A percentile compares a stretch with the other conserved stretches of the same genome.
Evolutionary conservation across 2,329 filamentous ascomycete species (phyloP).

Genomic region (Fusarium succisae): DNA sequence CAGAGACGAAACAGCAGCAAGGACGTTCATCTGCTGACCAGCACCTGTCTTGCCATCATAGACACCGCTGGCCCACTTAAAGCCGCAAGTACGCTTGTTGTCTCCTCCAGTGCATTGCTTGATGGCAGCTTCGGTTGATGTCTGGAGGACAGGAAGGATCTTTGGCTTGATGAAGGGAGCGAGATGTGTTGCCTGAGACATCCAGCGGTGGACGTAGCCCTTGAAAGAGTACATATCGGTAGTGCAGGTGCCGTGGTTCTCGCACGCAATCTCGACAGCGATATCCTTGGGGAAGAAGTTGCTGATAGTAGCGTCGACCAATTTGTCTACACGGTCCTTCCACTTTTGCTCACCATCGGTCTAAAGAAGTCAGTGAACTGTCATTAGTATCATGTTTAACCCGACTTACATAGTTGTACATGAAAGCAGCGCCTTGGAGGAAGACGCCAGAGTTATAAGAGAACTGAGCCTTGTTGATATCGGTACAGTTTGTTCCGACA

Average conservation of each 20-base stretch:
- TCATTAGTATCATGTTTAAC: background rate
- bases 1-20: constrained; percentile 64
- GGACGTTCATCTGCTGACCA: constrained; percentile 68
- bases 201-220: constrained; percentile 66
- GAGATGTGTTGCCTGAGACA: constrained; percentile 62
- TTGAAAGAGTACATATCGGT: constrained; percentile 73
- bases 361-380: constrained; percentile 41
- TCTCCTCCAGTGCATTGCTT: constrained; percentile 63
- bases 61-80: constrained; percentile 60
- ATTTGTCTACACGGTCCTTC: constrained; percentile 57
- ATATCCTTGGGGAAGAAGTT: constrained; percentile 65
- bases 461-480: constrained; percentile 66
- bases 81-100: constrained; percentile 60
- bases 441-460: constrained; percentile 69
- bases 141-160: constrained; percentile 62
- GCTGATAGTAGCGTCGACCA: constrained; percentile 50
- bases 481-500: constrained; percentile 62
- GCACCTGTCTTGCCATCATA: constrained; percentile 67
- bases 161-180: constrained; percentile 61
- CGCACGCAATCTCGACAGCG: constrained; percentile 70
- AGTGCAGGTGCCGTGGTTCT: constrained; percentile 63
- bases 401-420: constrained; percentile 67
- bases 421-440: constrained; percentile 66
- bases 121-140: constrained; percentile 63
- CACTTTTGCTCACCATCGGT: constrained; percentile 61